Evolutionary conservation across 2,329 filamentous ascomycete genomes (phyloP).

Genomic region (Ophiostoma himal-ulmi): DNA sequence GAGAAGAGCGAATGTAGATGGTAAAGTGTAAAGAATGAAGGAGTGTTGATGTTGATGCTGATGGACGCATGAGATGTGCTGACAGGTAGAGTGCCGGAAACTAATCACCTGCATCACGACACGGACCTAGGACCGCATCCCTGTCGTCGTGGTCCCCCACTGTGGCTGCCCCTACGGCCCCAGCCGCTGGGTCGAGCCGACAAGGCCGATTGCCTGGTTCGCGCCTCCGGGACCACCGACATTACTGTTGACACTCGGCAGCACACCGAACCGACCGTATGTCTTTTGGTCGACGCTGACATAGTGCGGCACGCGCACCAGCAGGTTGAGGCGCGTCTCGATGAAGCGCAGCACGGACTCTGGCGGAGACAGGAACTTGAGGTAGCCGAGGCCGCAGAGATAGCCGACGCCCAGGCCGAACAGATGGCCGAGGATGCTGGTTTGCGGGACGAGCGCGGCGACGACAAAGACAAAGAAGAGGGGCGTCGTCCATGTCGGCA

Average conservation of each 20-base stretch:
- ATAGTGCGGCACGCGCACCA: constrained; percentile 81
- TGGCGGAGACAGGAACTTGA: constrained; percentile 83
- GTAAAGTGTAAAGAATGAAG: neutral
- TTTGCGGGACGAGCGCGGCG: constrained; percentile 69
- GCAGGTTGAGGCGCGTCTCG: constrained; percentile 78
- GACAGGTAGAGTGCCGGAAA: neutral
- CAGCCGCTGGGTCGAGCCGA: constrained; percentile 60
- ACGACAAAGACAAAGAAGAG: constrained; percentile 70
- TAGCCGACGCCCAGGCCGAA: constrained; percentile 82
- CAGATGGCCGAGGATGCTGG: constrained; percentile 79
- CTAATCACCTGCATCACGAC: no score
- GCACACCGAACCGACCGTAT: constrained; percentile 83
- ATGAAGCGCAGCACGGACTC: constrained; percentile 84
- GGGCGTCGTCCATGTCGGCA: constrained; percentile 90
- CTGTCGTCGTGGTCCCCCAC: neutral
- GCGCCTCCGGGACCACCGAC: constrained; percentile 22
- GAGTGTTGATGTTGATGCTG: no score
- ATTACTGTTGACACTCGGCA: constrained; percentile 49
- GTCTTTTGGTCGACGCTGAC: constrained; percentile 95
- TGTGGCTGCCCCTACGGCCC: constrained; percentile 46
- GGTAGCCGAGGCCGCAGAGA: constrained; percentile 81
- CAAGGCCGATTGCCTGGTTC: constrained; percentile 51
- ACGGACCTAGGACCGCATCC: neutral
- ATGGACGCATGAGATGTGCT: neutral
- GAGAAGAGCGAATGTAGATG: no score